A percentile compares a stretch with the other conserved stretches of the same genome.
Conservation (phyloP, 495 filamentous ascomycete genomes). For the Chaetomium cochliodes region DNA sequence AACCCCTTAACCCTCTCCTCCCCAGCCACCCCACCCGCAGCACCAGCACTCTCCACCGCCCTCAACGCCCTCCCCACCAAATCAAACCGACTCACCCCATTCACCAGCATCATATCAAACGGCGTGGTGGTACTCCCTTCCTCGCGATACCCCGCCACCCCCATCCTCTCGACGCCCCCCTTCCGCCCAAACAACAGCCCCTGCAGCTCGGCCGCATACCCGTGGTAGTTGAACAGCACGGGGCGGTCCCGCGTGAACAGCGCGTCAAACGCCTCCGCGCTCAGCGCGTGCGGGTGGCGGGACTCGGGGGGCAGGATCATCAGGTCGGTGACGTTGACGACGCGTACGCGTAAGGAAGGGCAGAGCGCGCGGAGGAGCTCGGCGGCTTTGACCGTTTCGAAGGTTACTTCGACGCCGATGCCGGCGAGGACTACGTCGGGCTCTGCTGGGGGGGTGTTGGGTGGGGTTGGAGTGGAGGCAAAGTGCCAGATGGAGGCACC, state of each 20-base stretch:
- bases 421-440: slow-evolving; percentile 70
- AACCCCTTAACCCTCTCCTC: slow-evolving; percentile 54
- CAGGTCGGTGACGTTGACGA: slow-evolving; percentile 73
- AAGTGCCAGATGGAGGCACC: slow-evolving; percentile 68
- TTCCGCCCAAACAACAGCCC: slow-evolving; percentile 63
- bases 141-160: slow-evolving; percentile 64
- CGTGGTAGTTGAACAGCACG: slow-evolving; percentile 72
- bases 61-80: slow-evolving; percentile 58
- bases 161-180: slow-evolving; percentile 50
- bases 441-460: slow-evolving; percentile 19
- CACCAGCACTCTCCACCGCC: slow-evolving; percentile 1
- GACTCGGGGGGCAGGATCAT: slow-evolving; percentile 64
- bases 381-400: slow-evolving; percentile 66
- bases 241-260: slow-evolving; percentile 61
- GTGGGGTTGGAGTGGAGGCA: slow-evolving; percentile 35
- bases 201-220: slow-evolving; percentile 61
- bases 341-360: slow-evolving; percentile 58
- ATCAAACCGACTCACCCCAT: slow-evolving; percentile 62
- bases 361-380: slow-evolving; percentile 53
- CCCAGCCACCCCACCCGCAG: too few relatives aligned
- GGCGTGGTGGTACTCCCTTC: slow-evolving; percentile 72
- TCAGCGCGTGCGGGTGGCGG: slow-evolving; percentile 62
- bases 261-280: slow-evolving; percentile 51
- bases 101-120: slow-evolving; percentile 73
- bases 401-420: slow-evolving; percentile 69